phyloP scores from a whole-genome alignment of 129 eudicot species.

The Escallonia herrerae region DNA sequence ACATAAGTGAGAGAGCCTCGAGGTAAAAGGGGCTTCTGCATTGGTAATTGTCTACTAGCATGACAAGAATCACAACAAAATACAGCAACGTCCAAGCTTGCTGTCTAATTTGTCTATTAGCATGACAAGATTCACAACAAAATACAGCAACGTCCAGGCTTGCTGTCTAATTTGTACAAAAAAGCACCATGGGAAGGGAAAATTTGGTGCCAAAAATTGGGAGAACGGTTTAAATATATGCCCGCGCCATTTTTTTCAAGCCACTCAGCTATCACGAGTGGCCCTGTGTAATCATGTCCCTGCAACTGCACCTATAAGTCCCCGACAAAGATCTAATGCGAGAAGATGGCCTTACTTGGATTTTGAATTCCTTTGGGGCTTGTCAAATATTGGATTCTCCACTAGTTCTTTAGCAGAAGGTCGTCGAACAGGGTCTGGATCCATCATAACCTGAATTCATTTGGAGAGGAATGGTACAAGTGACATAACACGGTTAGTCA shows the following conservation, averaged over 20 bases:
- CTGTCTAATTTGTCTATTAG: not conserved
- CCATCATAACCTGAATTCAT: conserved; percentile 65
- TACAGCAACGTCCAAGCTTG: conserved; percentile 6
- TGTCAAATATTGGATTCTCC: conserved; percentile 47
- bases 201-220: conserved; percentile 35
- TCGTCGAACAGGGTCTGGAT: conserved; percentile 72
- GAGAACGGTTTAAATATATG: conserved; percentile 6
- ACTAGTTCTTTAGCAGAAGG: conserved; percentile 78
- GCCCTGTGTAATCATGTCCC: conserved; percentile 1
- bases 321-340: conserved; percentile 5
- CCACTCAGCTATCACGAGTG: not conserved
- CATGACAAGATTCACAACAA: not conserved
- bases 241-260: conserved; percentile 9
- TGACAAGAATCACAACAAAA: not conserved
- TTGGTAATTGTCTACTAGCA: not conserved
- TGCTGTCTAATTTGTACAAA: conserved; percentile 1
- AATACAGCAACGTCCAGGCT: conserved; percentile 8
- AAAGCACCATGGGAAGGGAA: conserved; percentile 41
- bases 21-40: not conserved
- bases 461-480: not conserved
- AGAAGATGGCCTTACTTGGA: conserved; percentile 19
- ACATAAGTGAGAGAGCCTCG: too few species aligned
- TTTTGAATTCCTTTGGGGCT: conserved; percentile 24
- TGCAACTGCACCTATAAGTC: not conserved
- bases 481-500: not conserved